phyloP scores from a whole-genome alignment of 2,329 filamentous ascomycete species.

The Westerdykella sp. region DNA sequence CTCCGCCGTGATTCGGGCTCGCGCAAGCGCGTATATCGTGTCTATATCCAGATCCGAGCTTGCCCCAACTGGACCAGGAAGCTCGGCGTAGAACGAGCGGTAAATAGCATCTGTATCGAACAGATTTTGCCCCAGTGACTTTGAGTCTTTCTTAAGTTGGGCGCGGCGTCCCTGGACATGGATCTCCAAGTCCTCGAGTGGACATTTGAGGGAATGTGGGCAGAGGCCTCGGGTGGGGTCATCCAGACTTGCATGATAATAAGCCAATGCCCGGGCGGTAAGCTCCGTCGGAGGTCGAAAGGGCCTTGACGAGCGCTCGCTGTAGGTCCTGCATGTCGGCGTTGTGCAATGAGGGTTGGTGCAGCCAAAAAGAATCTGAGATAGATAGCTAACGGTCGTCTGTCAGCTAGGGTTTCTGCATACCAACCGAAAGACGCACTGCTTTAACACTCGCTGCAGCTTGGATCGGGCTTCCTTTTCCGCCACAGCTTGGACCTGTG shows the following conservation, averaged over 20 bases:
- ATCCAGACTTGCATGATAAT: conserved; percentile 73
- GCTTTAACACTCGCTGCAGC: conserved; percentile 27
- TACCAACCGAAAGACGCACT: conserved; percentile 26
- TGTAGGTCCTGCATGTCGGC: conserved; percentile 73
- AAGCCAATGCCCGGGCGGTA: conserved; percentile 74
- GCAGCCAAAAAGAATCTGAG: conserved; percentile 78
- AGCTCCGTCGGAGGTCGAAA: conserved; percentile 73
- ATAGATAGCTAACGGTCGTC: conserved; percentile 59
- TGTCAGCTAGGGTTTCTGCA: conserved; percentile 4
- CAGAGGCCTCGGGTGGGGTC: conserved; percentile 68
- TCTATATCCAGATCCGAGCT: too few relatives aligned
- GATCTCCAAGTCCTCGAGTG: neutral
- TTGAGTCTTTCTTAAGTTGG: conserved; percentile 48
- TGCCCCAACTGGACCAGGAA: too few relatives aligned
- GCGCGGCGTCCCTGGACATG: neutral
- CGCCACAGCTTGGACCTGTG: too few relatives aligned
- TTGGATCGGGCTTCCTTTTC: conserved; percentile 13
- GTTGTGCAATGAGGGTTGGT: conserved; percentile 62
- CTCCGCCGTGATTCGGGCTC: too few relatives aligned
- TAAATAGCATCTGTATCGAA: conserved; percentile 38
- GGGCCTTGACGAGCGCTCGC: conserved; percentile 62
- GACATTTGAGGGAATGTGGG: conserved; percentile 36
- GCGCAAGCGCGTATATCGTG: too few relatives aligned
- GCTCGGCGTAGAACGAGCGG: too few relatives aligned
- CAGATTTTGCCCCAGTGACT: conserved; percentile 56